Percentiles rank a stretch among this genome's conserved stretches.
phyloP scores from a whole-genome alignment of 2,329 filamentous ascomycete species.

The Exserohilum rostratum region DNA sequence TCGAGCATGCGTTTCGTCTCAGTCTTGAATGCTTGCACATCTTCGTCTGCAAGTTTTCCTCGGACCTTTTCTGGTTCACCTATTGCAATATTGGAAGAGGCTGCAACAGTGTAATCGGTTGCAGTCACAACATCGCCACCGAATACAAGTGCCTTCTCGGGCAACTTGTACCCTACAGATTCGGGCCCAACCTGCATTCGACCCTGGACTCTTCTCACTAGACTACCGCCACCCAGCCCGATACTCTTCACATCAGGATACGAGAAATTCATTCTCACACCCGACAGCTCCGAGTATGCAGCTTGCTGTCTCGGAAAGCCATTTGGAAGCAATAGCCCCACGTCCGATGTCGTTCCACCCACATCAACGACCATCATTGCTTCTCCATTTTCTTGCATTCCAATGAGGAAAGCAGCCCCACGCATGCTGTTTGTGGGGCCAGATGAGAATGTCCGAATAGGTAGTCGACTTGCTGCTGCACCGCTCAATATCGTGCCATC shows the following conservation, averaged over 20 bases:
- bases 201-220: constrained; percentile 53
- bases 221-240: constrained; percentile 64
- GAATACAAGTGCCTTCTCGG: constrained; percentile 62
- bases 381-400: constrained; percentile 45
- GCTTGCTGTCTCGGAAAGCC: constrained; percentile 69
- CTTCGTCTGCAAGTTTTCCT: constrained; percentile 39
- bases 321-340: constrained; percentile 64
- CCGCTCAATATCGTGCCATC: constrained; percentile 59
- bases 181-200: constrained; percentile 63
- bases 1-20: constrained; percentile 61
- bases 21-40: constrained; percentile 49
- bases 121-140: constrained; percentile 63
- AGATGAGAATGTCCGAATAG: constrained; percentile 59
- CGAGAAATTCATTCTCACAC: constrained; percentile 65
- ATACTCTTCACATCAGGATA: constrained; percentile 64
- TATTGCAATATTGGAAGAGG: constrained; percentile 46
- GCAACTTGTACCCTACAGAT: constrained; percentile 65
- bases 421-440: constrained; percentile 62
- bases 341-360: constrained; percentile 70
- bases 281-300: constrained; percentile 66
- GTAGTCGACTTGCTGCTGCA: constrained; percentile 54
- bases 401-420: constrained; percentile 53
- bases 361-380: constrained; percentile 69
- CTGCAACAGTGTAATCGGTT: constrained; percentile 60
- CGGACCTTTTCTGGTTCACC: constrained; percentile 52